Percentiles rank a stretch among this genome's conserved stretches.
phyloP scores from a whole-genome alignment of 2,329 filamentous ascomycete genomes.

The Trichophyton rubrum region DNA sequence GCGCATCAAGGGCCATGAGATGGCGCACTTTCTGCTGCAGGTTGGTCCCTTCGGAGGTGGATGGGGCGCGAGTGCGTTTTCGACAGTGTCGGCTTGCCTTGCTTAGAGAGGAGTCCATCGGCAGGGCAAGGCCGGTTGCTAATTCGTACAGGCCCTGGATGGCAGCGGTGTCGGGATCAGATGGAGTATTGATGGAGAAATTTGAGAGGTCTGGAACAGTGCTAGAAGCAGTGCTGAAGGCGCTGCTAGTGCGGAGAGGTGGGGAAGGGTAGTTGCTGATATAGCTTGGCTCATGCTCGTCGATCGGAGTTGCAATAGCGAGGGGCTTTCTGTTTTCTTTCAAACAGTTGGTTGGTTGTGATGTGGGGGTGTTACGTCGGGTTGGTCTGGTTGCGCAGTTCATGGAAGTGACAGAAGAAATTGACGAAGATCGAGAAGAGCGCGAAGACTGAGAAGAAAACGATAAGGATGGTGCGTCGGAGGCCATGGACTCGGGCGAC shows the following conservation, averaged over 20 bases:
- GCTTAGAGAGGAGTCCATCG: constrained; percentile 5
- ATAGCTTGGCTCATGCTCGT: constrained; percentile 23
- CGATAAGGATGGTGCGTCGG: constrained; percentile 45
- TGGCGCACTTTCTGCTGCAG: constrained; percentile 30
- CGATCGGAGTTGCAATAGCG: constrained; percentile 27
- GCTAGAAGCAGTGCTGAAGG: constrained; percentile 16
- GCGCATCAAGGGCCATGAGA: constrained; percentile 21
- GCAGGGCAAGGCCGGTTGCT: constrained; percentile 23
- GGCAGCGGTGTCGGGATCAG: constrained; percentile 19
- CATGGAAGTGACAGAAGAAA: constrained; percentile 32
- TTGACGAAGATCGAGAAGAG: constrained; percentile 41
- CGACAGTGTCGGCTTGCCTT: constrained; percentile 18
- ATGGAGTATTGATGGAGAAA: constrained; percentile 23
- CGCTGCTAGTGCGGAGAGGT: constrained; percentile 13
- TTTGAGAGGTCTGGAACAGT: constrained; percentile 25
- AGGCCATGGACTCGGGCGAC: constrained; percentile 52
- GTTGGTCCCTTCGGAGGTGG: constrained; percentile 17
- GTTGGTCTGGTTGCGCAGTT: constrained; percentile 27
- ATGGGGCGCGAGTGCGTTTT: constrained; percentile 31
- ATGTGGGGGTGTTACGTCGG: constrained; percentile 25
- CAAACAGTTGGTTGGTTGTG: constrained; percentile 18
- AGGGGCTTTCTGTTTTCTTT: constrained; percentile 27
- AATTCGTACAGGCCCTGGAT: constrained; percentile 32
- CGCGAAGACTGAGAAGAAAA: constrained; percentile 33
- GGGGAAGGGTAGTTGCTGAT: constrained; percentile 22